phyloP scores from a whole-genome alignment of 1,284 basidiomycete species.

The Ceratobasidium papillatum region DNA sequence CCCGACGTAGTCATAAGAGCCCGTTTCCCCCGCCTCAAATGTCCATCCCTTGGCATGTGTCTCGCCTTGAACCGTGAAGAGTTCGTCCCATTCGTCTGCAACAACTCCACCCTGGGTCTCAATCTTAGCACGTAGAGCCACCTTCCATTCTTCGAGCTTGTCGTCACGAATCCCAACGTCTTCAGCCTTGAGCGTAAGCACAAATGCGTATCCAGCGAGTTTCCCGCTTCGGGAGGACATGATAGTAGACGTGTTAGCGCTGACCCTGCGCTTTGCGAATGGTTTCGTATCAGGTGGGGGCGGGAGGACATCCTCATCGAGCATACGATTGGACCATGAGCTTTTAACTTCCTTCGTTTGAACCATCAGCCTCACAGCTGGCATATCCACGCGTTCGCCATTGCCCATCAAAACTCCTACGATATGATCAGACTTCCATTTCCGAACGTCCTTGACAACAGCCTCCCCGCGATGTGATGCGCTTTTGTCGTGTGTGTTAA shows the following conservation, averaged over 20 bases:
- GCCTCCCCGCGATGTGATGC: conserved; percentile 47
- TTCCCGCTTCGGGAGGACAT: conserved; percentile 50
- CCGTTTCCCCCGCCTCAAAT: conserved; percentile 50
- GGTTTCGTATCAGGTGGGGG: conserved; percentile 21
- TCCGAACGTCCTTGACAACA: conserved; percentile 54
- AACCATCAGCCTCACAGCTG: conserved; percentile 22
- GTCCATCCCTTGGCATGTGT: conserved; percentile 57
- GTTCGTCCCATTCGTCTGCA: conserved; percentile 69
- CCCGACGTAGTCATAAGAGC: conserved; percentile 38
- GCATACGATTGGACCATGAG: conserved; percentile 48
- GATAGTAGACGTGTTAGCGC: conserved; percentile 57
- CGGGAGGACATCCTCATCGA: conserved; percentile 53
- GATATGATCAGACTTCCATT: conserved; percentile 51
- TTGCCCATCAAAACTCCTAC: conserved; percentile 55
- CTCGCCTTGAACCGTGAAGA: conserved; percentile 67
- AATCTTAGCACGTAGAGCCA: conserved; percentile 52
- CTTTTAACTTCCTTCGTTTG: conserved; percentile 34
- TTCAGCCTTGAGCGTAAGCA: conserved; percentile 58
- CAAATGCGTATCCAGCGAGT: conserved; percentile 60
- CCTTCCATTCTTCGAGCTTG: conserved; percentile 54
- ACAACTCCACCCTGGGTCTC: conserved; percentile 66
- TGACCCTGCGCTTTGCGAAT: conserved; percentile 63
- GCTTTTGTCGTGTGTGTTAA: conserved; percentile 48
- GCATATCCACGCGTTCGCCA: conserved; percentile 40
- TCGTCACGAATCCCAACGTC: conserved; percentile 45